A percentile compares a stretch with the other conserved stretches of the same genome.
These are phyloP conservation scores for Styphnolobium japonicum DNA, from an alignment of 306 rosid species.

Conservation along the genomic window DNA sequence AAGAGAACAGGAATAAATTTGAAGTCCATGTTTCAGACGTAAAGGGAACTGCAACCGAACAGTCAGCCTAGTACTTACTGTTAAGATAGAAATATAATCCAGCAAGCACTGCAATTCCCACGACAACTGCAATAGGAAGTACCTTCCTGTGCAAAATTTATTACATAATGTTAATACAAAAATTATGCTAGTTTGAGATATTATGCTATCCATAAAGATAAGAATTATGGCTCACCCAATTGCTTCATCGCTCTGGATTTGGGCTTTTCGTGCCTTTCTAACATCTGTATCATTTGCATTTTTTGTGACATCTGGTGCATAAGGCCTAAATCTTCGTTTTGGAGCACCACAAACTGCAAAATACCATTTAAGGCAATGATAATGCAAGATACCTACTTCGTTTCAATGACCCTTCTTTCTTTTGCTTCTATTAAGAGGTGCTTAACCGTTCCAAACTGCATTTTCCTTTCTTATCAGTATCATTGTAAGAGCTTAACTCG, in stretches of 20 bases:
- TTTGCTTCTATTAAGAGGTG: background rate
- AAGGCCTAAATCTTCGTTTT: slow-evolving; percentile 65
- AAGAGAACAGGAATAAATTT: background rate
- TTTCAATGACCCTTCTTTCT: background rate
- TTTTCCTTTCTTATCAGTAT: background rate
- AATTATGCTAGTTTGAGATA: background rate
- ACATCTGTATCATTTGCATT: slow-evolving; percentile 42
- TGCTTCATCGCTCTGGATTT: slow-evolving; percentile 63
- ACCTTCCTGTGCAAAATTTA: slow-evolving; percentile 48
- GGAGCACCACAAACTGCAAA: slow-evolving; percentile 87
- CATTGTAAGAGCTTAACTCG: background rate
- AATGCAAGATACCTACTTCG: background rate
- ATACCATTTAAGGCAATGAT: background rate
- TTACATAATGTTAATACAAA: background rate
- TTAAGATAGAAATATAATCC: slow-evolving; percentile 69
- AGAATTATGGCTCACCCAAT: slow-evolving; percentile 54
- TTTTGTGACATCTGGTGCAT: slow-evolving; percentile 54
- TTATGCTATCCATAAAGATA: background rate
- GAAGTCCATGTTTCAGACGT: background rate
- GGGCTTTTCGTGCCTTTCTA: slow-evolving; percentile 58
- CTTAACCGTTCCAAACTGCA: slow-evolving; percentile 4
- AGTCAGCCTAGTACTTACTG: slow-evolving; percentile 29
- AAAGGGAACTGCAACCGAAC: background rate
- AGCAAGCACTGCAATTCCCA: slow-evolving; percentile 65
- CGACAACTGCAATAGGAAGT: slow-evolving; percentile 61